phyloP scores from a whole-genome alignment of 164 flowering plant genomes.

The Kingdonia uniflora region DNA sequence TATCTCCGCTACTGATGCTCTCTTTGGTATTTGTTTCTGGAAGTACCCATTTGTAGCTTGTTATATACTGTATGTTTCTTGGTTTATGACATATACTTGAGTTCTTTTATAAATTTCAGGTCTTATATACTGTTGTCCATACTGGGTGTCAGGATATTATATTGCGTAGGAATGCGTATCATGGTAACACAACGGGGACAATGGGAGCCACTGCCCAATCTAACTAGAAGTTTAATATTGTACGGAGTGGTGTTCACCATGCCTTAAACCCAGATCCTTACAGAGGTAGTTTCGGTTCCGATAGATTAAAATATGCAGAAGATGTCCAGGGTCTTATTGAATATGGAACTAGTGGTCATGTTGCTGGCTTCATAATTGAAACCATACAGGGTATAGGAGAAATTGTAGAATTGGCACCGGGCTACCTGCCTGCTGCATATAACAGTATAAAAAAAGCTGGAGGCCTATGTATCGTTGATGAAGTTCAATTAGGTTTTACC shows the following conservation, averaged over 20 bases:
- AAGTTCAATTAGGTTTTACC: slow-evolving; percentile 87
- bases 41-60: too few species aligned
- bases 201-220: too few species aligned
- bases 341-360: slow-evolving; percentile 73
- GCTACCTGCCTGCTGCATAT: slow-evolving; percentile 75
- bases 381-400: slow-evolving; percentile 99
- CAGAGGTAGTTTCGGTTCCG: slow-evolving; percentile 81
- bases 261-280: slow-evolving; percentile 89
- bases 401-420: slow-evolving; percentile 77
- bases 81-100: too few species aligned
- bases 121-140: too few species aligned
- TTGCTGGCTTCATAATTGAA: slow-evolving; percentile 80
- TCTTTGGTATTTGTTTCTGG: too few species aligned
- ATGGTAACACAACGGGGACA: too few species aligned
- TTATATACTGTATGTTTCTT: too few species aligned
- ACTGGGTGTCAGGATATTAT: too few species aligned
- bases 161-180: too few species aligned
- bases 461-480: slow-evolving; percentile 88
- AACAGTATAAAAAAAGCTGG: slow-evolving; percentile 65
- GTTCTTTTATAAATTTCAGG: too few species aligned
- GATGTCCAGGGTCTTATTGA: slow-evolving; percentile 76
- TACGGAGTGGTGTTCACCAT: slow-evolving; percentile 79
- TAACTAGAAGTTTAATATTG: too few species aligned
- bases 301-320: slow-evolving; percentile 74
- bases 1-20: too few species aligned